Conservation (phyloP, 108 stramenopile genomes). For the Cafeteria roenbergensis region DNA sequence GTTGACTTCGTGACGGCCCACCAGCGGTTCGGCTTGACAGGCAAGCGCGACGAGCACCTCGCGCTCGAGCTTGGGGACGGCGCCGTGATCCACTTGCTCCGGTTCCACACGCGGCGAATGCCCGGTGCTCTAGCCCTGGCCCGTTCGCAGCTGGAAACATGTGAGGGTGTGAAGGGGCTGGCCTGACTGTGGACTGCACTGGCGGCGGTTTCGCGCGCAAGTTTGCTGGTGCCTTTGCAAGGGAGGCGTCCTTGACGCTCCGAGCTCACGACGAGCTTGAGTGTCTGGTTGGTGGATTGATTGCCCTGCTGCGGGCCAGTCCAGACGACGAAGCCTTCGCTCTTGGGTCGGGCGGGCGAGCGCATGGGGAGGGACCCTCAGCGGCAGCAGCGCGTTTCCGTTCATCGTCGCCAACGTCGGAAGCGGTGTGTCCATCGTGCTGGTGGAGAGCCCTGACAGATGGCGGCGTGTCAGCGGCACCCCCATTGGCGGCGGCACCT, state of each 20-base stretch:
- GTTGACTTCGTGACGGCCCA: neutral
- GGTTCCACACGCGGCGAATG: constrained; percentile 84
- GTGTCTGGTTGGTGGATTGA: constrained; percentile 83
- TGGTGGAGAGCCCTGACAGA: constrained; percentile 78
- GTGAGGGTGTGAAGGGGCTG: no score
- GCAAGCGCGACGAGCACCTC: constrained; percentile 68
- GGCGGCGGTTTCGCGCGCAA: constrained; percentile 97
- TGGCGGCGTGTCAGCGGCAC: constrained; percentile 91
- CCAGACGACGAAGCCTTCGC: constrained; percentile 46
- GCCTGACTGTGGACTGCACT: no score
- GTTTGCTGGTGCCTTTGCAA: constrained; percentile 65
- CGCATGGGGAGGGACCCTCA: constrained; percentile 18
- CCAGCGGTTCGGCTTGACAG: constrained; percentile 25
- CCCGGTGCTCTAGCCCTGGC: constrained; percentile 68
- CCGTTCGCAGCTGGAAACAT: constrained; percentile 56
- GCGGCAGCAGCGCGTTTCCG: constrained; percentile 58
- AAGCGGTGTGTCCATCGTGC: constrained; percentile 79
- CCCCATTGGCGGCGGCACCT: constrained; percentile 94
- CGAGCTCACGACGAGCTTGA: constrained; percentile 84
- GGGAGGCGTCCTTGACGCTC: constrained; percentile 68
- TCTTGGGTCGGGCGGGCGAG: neutral
- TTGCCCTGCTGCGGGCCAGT: constrained; percentile 74
- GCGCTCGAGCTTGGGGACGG: constrained; percentile 68
- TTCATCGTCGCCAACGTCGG: constrained; percentile 90
- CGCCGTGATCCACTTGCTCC: constrained; percentile 84